These are phyloP conservation scores for Amphicarpaea edgeworthii DNA, from an alignment of 306 rosid species.

Conservation along the genomic window DNA sequence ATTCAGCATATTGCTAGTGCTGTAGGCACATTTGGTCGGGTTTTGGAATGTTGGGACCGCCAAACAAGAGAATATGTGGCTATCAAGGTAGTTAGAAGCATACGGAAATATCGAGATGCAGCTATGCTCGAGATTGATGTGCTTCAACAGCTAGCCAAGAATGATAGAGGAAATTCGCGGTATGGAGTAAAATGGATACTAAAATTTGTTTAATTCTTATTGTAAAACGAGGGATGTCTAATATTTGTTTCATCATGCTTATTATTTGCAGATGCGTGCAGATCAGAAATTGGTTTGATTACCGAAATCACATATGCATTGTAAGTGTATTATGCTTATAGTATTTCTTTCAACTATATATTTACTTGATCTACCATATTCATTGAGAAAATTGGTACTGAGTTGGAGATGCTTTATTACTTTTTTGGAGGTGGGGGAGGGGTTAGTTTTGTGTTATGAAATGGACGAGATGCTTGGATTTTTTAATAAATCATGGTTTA, in stretches of 20 bases:
- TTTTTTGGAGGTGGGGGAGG: neutral
- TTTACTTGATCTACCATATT: conserved; percentile 10
- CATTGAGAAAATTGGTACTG: conserved; percentile 18
- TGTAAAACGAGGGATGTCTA: conserved; percentile 28
- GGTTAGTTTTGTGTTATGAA: conserved; percentile 27
- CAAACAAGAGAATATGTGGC: conserved; percentile 88
- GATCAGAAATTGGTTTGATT: conserved; percentile 88
- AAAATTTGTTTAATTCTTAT: conserved; percentile 41
- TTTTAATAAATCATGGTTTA: neutral
- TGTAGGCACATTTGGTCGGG: conserved; percentile 99
- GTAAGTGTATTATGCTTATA: conserved; percentile 62
- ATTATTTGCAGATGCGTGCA: conserved; percentile 83
- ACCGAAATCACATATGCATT: conserved; percentile 94
- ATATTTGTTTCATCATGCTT: conserved; percentile 38
- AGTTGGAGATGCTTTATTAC: conserved; percentile 21
- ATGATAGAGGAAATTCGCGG: conserved; percentile 72
- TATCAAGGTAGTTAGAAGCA: conserved; percentile 90
- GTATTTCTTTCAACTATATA: conserved; percentile 3
- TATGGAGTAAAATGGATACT: conserved; percentile 40
- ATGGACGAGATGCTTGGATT: conserved; percentile 30
- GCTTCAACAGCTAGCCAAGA: conserved; percentile 71
- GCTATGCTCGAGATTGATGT: conserved; percentile 93
- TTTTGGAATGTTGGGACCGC: conserved; percentile 99
- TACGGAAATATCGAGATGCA: conserved; percentile 87
- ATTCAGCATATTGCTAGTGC: conserved; percentile 97